phyloP scores from a whole-genome alignment of 2,329 filamentous ascomycete genomes.

The Colletotrichum chrysophilum region DNA sequence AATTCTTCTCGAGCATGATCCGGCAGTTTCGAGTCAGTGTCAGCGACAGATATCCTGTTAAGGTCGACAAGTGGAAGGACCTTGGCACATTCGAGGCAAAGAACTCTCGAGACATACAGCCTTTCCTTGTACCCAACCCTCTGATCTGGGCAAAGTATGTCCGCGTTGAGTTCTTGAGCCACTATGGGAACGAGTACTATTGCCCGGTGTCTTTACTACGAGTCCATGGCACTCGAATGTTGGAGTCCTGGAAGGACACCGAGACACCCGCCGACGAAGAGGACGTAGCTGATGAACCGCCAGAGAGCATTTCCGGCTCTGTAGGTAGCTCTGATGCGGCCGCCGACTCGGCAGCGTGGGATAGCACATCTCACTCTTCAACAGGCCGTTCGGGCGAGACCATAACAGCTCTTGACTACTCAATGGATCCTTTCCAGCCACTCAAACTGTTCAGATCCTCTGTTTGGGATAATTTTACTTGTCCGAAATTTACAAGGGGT shows the following conservation, averaged over 20 bases:
- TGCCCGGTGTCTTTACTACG: slow-evolving; percentile 90
- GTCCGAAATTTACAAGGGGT: not conserved
- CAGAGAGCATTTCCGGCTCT: not conserved
- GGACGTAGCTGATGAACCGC: slow-evolving; percentile 50
- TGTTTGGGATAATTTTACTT: not conserved
- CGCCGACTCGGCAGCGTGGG: not conserved
- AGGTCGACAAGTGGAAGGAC: slow-evolving; percentile 88
- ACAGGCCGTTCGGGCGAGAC: not conserved
- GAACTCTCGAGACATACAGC: slow-evolving; percentile 92
- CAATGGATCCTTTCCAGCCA: not conserved
- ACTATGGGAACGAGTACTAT: slow-evolving; percentile 97
- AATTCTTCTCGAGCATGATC: slow-evolving; percentile 98
- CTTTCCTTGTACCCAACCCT: slow-evolving; percentile 92
- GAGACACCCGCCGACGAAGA: slow-evolving; percentile 69
- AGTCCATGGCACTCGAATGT: slow-evolving; percentile 94
- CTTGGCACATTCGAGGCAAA: slow-evolving; percentile 88
- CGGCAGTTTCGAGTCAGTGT: slow-evolving; percentile 90
- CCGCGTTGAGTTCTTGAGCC: slow-evolving; percentile 87
- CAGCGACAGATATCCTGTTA: slow-evolving; percentile 93
- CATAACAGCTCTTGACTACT: not conserved
- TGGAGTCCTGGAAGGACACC: slow-evolving; percentile 89
- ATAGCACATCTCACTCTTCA: not conserved
- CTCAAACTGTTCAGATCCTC: not conserved
- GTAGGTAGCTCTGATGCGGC: too few species aligned
- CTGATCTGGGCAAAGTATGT: slow-evolving; percentile 96